Evolutionary conservation across 495 filamentous ascomycete genomes (phyloP), one percentile per base, ranked within the genome.

Genomic region (Lepidopterella palustris): DNA sequence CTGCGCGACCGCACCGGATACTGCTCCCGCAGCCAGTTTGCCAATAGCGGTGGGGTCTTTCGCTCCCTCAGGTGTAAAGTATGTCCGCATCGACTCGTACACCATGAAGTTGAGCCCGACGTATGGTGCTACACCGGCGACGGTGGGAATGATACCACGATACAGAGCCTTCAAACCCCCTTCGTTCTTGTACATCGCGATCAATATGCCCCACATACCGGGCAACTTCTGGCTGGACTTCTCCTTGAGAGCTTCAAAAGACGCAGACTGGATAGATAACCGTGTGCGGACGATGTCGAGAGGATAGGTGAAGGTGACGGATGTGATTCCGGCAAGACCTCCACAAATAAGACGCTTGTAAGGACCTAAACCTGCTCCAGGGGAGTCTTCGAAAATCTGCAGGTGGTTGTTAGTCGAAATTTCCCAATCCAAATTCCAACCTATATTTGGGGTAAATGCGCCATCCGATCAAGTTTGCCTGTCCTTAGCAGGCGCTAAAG

Each of bases 101-200:
- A 85, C 88, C 89, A 97, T 97, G 76, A 98, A 98, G 72, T 97
- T 98, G 49, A 98, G 77, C 28, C 93, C 93, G 76, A 95, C 91
- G 71, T 96, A 96, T 66, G 93, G 93, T 45, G 95, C 95, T 47
- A 98, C 93, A 32, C 93, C 93, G 28, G 91, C 90, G 23, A 97
- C 87, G 0, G 93, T 98, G 11, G 93, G 95, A 23, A 93, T 74
- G 54, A 97, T 95, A 25, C 93, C 93, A 53, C 93, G 82, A 72
- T 98, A 98, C 8, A 97, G 77, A 5, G 90, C 92, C 29, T 78
- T 55, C 40, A 91, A 68, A 13, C 93, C 93, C 27, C 93, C 93
- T 73, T 98, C 93, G 5, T 83, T 88, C 68, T 83, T 90, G 75
- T 95, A 96, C 84, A 98, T 97, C 27, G 74, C 62, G 3, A 78